Conservation (phyloP, 352 stramenopile genomes). For the Phytopythium cucurbitacearum region DNA sequence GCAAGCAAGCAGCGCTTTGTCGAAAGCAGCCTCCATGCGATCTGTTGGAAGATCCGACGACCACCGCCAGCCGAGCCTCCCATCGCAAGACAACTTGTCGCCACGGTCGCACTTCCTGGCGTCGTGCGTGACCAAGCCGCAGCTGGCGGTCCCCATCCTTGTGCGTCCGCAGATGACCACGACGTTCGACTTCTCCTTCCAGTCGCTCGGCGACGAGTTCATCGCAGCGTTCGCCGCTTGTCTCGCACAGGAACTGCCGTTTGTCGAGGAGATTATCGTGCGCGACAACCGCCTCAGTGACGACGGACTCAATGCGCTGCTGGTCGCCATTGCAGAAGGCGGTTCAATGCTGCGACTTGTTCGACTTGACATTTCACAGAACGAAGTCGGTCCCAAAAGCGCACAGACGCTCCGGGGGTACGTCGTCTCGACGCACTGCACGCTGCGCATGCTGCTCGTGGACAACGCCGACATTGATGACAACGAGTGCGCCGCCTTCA, state of each 20-base stretch:
- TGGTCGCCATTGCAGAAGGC: constrained; percentile 49
- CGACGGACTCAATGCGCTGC: constrained; percentile 49
- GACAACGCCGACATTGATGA: constrained; percentile 88
- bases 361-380: constrained; percentile 69
- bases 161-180: constrained; percentile 57
- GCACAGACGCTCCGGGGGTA: constrained; percentile 55
- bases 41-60: neutral
- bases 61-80: constrained; percentile 3
- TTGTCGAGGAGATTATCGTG: constrained; percentile 78
- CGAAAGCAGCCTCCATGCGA: neutral
- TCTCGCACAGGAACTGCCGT: constrained; percentile 50
- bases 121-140: constrained; percentile 34
- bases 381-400: constrained; percentile 54
- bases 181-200: constrained; percentile 79
- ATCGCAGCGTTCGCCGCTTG: constrained; percentile 61
- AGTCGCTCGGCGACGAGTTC: constrained; percentile 69
- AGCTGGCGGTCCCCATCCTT: constrained; percentile 61
- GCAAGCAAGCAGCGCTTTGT: constrained; percentile 9
- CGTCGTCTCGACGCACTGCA: constrained; percentile 52
- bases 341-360: constrained; percentile 44
- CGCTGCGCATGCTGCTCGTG: constrained; percentile 58
- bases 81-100: constrained; percentile 42
- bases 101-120: constrained; percentile 63
- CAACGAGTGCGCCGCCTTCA: constrained; percentile 79
- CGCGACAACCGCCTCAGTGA: constrained; percentile 87